Evolutionary conservation across 805 yeast species (phyloP), one percentile per base, ranked within the genome.

Genomic region (Metschnikowia dekortorum): DNA sequence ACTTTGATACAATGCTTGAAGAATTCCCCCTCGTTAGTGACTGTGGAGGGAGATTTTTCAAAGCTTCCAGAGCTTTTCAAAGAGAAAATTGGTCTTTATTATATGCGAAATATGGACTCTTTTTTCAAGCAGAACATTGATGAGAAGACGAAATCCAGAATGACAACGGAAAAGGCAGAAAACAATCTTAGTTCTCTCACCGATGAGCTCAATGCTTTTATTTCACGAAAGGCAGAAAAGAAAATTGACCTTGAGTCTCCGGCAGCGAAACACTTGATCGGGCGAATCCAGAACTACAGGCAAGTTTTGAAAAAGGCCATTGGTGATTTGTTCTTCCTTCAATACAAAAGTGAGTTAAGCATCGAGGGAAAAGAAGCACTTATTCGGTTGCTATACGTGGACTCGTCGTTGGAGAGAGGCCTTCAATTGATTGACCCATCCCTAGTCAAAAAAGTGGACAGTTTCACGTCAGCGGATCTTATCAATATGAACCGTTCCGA

Each of bases 71-170:
- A 78, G 47, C 72, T 76, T 45, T 76, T 85, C 55, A 82, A 80
- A 59, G 87, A 89, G 39, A 79, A 83, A 59, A 79, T 90, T 51
- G 94, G 95, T 1, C 75, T 87, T 40, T 83, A 86, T 58, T 80
- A 94, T 44, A 84, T 91, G 84, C 79, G 85, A 59, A 91, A 91
- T 65, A 84, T 90, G 85, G 89, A 85, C 64, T 58, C 69, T 22
- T 73, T 77, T 47, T 67, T 84, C 48, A 43, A 48, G 6, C 44
- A 39, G 28, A 44, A 32, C n/a, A 36, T 32, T 18, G 31, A 53
- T 61, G 68, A 41, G 71, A 76, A 48, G 70, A 67, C 40, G 65
- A 69, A 65, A 66, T 59, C 62, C 69, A 58, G 65, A 8, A 45
- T 26, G 38, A 47, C 30, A 13, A 9, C 48, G 8, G 13, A 31